Evolutionary conservation across 176 grass and related monocot species (phyloP).

Genomic region (Avena atlantica): DNA sequence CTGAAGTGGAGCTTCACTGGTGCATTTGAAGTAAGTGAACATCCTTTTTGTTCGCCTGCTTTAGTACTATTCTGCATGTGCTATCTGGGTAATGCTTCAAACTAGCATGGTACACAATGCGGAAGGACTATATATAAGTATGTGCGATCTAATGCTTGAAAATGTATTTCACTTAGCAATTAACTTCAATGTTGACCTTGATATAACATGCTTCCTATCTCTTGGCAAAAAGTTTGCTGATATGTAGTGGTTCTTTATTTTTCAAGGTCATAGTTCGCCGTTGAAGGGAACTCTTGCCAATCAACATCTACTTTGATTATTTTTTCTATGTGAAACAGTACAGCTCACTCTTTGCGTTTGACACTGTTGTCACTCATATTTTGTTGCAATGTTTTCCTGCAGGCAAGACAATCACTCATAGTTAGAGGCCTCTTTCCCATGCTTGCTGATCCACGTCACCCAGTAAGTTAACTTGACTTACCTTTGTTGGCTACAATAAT

Average conservation of each 20-base stretch:
- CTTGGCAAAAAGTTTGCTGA: not conserved
- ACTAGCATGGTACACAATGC: not conserved
- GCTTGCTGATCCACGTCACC: slow-evolving; percentile 97
- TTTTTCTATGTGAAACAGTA: not conserved
- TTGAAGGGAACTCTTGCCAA: not conserved
- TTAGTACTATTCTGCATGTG: slow-evolving; percentile 7
- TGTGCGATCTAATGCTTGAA: slow-evolving; percentile 23
- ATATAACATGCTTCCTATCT: not conserved
- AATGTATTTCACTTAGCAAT: not conserved
- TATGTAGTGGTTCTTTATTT: slow-evolving; percentile 14
- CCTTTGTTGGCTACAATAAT: slow-evolving; percentile 1
- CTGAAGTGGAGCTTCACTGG: slow-evolving; percentile 96
- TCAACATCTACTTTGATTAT: not conserved
- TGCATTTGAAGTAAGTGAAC: slow-evolving; percentile 78
- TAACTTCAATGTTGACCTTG: not conserved
- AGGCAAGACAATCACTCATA: slow-evolving; percentile 98
- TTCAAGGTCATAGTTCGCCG: not conserved
- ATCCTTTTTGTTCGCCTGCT: slow-evolving; percentile 19
- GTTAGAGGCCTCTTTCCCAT: slow-evolving; percentile 98
- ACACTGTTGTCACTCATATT: slow-evolving; percentile 19
- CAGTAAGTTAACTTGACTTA: slow-evolving; percentile 63
- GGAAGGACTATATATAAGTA: not conserved
- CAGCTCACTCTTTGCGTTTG: not conserved
- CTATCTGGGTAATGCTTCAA: not conserved
- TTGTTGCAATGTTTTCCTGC: slow-evolving; percentile 40